Conservation (phyloP, 345 rosid species). For the Geranium brycei region DNA sequence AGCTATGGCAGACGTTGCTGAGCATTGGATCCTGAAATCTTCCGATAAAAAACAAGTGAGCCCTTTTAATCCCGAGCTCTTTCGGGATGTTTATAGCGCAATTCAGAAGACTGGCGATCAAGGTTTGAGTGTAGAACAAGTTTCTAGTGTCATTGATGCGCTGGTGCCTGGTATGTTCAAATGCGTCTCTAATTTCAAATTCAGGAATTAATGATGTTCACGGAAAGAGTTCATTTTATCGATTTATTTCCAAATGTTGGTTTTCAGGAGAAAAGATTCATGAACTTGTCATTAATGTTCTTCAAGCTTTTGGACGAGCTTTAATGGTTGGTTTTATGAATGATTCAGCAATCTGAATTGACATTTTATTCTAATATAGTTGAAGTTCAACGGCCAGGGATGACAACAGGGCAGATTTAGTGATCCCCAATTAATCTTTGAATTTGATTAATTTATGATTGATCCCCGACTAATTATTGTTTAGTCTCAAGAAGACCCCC, state of each 20-base stretch:
- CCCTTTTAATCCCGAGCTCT: constrained; percentile 33
- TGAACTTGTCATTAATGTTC: constrained; percentile 49
- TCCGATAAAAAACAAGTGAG: constrained; percentile 18
- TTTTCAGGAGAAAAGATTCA: constrained; percentile 36
- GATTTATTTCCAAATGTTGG: constrained; percentile 14
- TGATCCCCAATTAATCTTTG: no score
- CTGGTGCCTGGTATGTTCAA: constrained; percentile 19
- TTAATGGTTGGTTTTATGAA: constrained; percentile 49
- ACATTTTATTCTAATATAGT: not conserved
- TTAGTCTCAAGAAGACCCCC: no score
- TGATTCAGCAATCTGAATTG: constrained; percentile 1
- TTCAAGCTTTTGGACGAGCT: constrained; percentile 69
- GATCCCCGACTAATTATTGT: no score
- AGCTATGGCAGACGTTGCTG: constrained; percentile 54
- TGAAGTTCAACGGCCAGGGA: no score
- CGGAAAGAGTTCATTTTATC: constrained; percentile 5
- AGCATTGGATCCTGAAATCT: constrained; percentile 25
- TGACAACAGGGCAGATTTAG: no score
- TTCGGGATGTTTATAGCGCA: constrained; percentile 38
- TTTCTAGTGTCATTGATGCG: constrained; percentile 30
- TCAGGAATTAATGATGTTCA: not conserved
- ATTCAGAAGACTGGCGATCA: constrained; percentile 93
- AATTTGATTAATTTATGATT: no score
- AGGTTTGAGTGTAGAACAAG: constrained; percentile 62
- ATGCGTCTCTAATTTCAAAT: not conserved